Conservation (phyloP, 2,329 filamentous ascomycete genomes). For the Hypoxylon sp. region DNA sequence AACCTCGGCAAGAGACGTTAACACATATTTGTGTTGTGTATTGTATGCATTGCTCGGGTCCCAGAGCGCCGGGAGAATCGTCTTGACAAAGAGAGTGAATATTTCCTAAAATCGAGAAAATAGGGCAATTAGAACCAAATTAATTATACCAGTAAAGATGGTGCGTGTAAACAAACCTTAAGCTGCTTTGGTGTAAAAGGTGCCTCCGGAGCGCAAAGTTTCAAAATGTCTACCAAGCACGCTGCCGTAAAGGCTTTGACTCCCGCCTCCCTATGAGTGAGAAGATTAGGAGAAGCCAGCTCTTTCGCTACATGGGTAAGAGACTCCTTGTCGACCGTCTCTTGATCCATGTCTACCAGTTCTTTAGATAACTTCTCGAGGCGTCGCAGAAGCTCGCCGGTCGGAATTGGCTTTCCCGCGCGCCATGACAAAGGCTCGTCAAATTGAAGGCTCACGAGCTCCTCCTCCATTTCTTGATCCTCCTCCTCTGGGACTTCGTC, state of each 20-base stretch:
- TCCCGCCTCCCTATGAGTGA: constrained; percentile 93
- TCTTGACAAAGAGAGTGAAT: constrained; percentile 88
- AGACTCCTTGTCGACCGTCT: constrained; percentile 86
- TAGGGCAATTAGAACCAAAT: constrained; percentile 42
- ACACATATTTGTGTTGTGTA: constrained; percentile 90
- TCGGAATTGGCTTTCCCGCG: constrained; percentile 89
- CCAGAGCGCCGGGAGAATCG: constrained; percentile 86
- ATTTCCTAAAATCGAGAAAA: constrained; percentile 77
- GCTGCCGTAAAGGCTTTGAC: constrained; percentile 90
- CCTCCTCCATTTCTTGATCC: constrained; percentile 58
- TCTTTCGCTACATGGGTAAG: constrained; percentile 87
- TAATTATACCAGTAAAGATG: constrained; percentile 14
- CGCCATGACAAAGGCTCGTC: constrained; percentile 91
- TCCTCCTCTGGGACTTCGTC: constrained; percentile 58
- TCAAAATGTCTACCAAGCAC: constrained; percentile 93
- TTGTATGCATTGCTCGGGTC: constrained; percentile 93
- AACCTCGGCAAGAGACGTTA: constrained; percentile 89
- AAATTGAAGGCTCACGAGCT: constrained; percentile 75
- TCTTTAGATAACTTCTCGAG: constrained; percentile 87
- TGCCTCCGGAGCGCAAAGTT: constrained; percentile 93
- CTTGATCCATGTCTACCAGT: constrained; percentile 88
- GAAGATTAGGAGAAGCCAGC: constrained; percentile 82
- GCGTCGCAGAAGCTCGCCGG: constrained; percentile 84
- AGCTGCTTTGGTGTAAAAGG: constrained; percentile 92
- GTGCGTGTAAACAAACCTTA: constrained; percentile 73